Conservation (phyloP, 768 basidiomycete genomes). For the Mycena olivaceomarginata region DNA sequence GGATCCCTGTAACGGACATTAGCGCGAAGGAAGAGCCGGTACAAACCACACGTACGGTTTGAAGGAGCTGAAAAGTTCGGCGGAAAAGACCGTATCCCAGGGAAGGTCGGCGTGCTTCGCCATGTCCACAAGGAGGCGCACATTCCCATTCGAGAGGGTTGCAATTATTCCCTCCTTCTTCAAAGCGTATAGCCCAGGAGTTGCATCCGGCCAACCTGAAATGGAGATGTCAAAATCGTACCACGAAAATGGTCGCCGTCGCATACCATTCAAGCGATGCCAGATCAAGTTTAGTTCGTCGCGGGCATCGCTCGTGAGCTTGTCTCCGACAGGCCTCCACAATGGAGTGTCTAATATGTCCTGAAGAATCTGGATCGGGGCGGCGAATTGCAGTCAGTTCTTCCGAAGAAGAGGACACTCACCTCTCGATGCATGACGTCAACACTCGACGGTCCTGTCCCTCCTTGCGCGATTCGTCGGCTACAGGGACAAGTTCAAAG, state of each 20-base stretch:
- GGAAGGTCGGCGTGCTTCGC: slow-evolving; percentile 78
- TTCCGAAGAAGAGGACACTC: neutral
- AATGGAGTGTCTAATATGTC: slow-evolving; percentile 67
- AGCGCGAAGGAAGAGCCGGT: neutral
- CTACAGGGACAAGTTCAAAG: slow-evolving; percentile 49
- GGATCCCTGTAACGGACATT: slow-evolving; percentile 62
- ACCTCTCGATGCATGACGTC: slow-evolving; percentile 77
- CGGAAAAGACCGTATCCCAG: slow-evolving; percentile 79
- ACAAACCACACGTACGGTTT: slow-evolving; percentile 71
- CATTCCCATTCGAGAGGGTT: slow-evolving; percentile 79
- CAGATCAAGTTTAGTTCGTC: slow-evolving; percentile 69
- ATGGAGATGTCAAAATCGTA: neutral
- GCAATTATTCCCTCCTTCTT: slow-evolving; percentile 71
- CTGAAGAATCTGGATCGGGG: slow-evolving; percentile 70
- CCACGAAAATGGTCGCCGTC: neutral
- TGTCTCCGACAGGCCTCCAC: slow-evolving; percentile 69
- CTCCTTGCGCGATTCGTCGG: slow-evolving; percentile 64
- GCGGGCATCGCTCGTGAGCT: slow-evolving; percentile 67
- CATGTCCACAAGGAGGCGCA: slow-evolving; percentile 77
- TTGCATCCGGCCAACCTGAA: slow-evolving; percentile 75
- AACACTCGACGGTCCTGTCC: slow-evolving; percentile 68
- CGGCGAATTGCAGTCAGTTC: neutral
- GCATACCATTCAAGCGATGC: slow-evolving; percentile 75
- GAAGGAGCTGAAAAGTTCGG: slow-evolving; percentile 76
- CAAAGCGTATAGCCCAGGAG: slow-evolving; percentile 68